A percentile compares a stretch with the other conserved stretches of the same genome.
These are phyloP conservation scores for Simplicillium aogashimaense DNA, from an alignment of 2,329 filamentous ascomycete species.

Conservation along the genomic window DNA sequence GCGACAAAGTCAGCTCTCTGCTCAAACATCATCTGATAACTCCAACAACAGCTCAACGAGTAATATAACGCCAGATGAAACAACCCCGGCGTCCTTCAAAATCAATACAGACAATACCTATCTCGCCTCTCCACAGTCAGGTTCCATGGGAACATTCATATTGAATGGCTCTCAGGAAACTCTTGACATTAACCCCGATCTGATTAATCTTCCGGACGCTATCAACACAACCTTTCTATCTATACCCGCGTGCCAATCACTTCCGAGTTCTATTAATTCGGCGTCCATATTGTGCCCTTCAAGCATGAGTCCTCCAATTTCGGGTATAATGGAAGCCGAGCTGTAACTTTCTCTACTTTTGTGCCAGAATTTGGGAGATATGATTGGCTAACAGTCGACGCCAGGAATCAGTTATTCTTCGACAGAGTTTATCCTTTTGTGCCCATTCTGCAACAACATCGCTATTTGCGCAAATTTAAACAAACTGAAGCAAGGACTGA, in stretches of 20 bases:
- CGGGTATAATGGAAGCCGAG: conserved; percentile 5
- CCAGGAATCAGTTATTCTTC: conserved; percentile 12
- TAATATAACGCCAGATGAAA: not conserved
- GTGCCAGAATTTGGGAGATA: not conserved
- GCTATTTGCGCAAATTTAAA: conserved; percentile 8
- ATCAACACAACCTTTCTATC: not conserved
- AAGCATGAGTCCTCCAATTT: not conserved
- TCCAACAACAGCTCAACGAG: not conserved
- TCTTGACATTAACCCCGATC: no score
- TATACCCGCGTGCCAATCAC: no score
- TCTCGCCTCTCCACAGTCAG: no score
- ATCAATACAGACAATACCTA: no score
- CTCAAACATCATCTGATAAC: not conserved
- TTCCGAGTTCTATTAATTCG: no score
- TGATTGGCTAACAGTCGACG: not conserved
- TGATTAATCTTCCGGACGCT: not conserved
- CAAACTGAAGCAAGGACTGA: not conserved
- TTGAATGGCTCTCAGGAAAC: no score
- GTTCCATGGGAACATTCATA: no score
- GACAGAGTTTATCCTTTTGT: conserved; percentile 10
- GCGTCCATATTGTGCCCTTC: no score
- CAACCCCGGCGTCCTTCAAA: not conserved
- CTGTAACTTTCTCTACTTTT: conserved; percentile 2
- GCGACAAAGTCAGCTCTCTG: not conserved
- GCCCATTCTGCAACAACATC: conserved; percentile 10